Base-by-base conservation (phyloP, 1,284 basidiomycete species). In the Ceratobasidium sp. region DNA sequence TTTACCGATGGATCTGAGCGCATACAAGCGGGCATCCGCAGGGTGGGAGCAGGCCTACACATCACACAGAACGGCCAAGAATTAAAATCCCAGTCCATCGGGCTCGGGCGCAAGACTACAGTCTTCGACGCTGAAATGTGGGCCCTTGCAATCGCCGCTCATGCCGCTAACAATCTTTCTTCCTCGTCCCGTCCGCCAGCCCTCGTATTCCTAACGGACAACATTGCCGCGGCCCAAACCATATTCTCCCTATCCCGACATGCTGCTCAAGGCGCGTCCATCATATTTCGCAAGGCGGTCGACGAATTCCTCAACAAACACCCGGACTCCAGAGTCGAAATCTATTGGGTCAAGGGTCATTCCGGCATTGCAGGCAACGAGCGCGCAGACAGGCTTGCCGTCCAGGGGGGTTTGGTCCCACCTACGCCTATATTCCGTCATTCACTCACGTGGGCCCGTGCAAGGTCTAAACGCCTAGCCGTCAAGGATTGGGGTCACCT, bases 281-380 rank as follows among this genome's bases (percentile, higher is more conserved):
- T 69, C 20, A 42, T 53, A 1, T 69, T 69, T 46, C 44, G 49
- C 0, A 69, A 69, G 20, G 67, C 67, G 12, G 49, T 69, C 23
- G 67, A 69, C 44, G 46, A 53, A 7, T 53, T 53, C 15, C 67
- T 69, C 28, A 15, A 1, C 46, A 69, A 7, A 23, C 46, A 28
- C n/a, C 67, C 44, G 3, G 28, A 23, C 26, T 28, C 49, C 20
- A 69, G 18, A 46, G 67, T 69, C 7, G 58, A 78, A 3, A 58
- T 82, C n/a, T 46, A 61, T 15, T 83, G 83, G 83, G 77, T 81
- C 13, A 80, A 81, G 18, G 83, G 83, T 4, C 83, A 83, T 69
- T 39, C n/a, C 0, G 80, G 69, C 20, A 44, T 77, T 20, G 6
- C 63, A 13, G 80, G 80, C 23, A 79, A 80, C 51, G 80, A 80